Base-by-base conservation (phyloP, 129 eudicot species). In the Artemisia argyi region DNA sequence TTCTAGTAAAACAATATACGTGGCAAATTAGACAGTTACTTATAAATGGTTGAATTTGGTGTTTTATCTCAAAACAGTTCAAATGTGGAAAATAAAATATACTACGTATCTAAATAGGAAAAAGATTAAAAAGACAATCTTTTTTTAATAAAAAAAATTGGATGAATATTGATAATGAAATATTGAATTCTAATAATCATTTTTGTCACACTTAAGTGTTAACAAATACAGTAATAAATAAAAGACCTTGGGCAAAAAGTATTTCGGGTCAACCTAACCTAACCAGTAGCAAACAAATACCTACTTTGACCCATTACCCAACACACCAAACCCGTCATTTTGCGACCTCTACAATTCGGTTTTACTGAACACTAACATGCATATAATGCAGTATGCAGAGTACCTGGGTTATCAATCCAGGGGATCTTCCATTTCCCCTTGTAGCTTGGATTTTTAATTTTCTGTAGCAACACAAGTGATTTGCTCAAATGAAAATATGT, bases 351-450 rank as follows among this genome's bases (percentile, higher is more conserved):
- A 56, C 49, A 28, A 39, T 61, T 11, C 4, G 24, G 35, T 39
- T 28, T 28, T 62, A 62, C 13, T 39, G 70, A 73, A 67, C 68
- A 54, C 4, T 20, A 30, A 52, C 18, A 65, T 50, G 49, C 44
- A 56, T n/a, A 32, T 57, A 1, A 20, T 68, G 68, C 67, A 72
- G 35, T 10, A 65, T 65, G 71, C 35, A 22, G 61, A 22, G 66
- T 85, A 95, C 99, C 99, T 83, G 99, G 99, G 82, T 95, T 95
- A 73, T 91, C 99, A 68, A 91, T 88, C 89, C 94, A 95, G 6
- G 97, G 99, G 61, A 83, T 86, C 84, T 81, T 95, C 99, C 99
- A 95, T 80, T 95, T 95, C 44, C 99, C 99, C 82, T 91, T 90
- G 72, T 95, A 95, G 78, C 88, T 95, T 11, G 97, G 99, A 72